These are phyloP conservation scores for Dictyophora rubrovolvata DNA, from an alignment of 768 basidiomycete genomes.

Conservation along the genomic window DNA sequence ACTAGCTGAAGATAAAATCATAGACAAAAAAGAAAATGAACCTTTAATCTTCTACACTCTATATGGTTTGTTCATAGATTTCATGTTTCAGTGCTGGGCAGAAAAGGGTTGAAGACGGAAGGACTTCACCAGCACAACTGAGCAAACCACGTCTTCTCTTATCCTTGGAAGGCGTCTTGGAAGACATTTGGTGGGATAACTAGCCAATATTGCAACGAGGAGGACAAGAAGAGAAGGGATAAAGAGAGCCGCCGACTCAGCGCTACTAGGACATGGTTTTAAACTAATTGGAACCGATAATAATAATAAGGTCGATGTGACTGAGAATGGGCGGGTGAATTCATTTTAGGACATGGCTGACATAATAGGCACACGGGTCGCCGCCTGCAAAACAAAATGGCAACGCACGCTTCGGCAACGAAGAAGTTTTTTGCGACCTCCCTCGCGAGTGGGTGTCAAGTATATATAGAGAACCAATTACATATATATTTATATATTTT, in stretches of 20 bases:
- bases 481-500: conserved; percentile 29
- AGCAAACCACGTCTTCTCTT: background rate
- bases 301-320: background rate
- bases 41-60: conserved; percentile 7
- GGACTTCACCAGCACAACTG: background rate
- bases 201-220: background rate
- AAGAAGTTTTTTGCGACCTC: background rate
- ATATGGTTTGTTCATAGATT: background rate
- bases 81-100: background rate
- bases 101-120: background rate
- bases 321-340: too few relatives aligned
- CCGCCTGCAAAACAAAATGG: background rate
- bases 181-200: background rate
- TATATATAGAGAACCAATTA: background rate
- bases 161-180: background rate
- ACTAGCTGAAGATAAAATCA: background rate
- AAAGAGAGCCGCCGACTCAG: background rate
- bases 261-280: background rate
- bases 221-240: background rate
- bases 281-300: background rate
- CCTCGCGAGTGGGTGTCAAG: background rate
- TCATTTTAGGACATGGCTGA: background rate
- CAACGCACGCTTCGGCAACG: background rate
- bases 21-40: background rate
- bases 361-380: background rate